Percentiles rank a stretch among this genome's conserved stretches.
Evolutionary conservation across 495 filamentous ascomycete genomes (phyloP).

Genomic region (Bombardia bombarda): DNA sequence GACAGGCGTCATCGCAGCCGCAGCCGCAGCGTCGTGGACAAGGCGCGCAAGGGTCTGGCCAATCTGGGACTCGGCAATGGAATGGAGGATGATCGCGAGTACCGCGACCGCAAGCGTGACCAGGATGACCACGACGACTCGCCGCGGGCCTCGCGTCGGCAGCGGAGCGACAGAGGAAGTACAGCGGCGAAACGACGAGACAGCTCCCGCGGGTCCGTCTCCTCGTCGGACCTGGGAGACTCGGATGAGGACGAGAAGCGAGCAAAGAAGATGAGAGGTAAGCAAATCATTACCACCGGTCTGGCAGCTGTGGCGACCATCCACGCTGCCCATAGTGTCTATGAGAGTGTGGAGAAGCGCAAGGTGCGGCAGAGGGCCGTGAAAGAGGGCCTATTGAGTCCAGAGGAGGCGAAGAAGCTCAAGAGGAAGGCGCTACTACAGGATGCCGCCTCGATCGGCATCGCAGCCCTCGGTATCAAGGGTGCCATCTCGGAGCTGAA

Average conservation of each 20-base stretch:
- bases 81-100: constrained; percentile 34
- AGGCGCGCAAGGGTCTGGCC: constrained; percentile 34
- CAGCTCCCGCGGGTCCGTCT: constrained; percentile 29
- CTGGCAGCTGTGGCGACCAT: constrained; percentile 83
- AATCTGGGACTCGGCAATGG: constrained; percentile 39
- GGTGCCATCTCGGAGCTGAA: constrained; percentile 62
- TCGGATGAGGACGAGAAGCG: constrained; percentile 71
- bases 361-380: constrained; percentile 62
- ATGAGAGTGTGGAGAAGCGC: constrained; percentile 67
- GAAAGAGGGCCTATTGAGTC: constrained; percentile 62
- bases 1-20: constrained; percentile 34
- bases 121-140: constrained; percentile 32
- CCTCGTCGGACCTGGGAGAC: constrained; percentile 53
- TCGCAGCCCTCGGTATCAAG: constrained; percentile 82
- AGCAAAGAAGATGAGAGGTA: constrained; percentile 72
- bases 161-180: constrained; percentile 11
- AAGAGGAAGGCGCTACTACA: constrained; percentile 66
- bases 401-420: constrained; percentile 65
- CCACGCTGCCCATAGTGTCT: constrained; percentile 75
- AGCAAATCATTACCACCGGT: constrained; percentile 75
- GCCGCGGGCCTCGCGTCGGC: constrained; percentile 43
- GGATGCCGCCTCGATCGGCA: constrained; percentile 71
- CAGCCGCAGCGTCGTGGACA: constrained; percentile 42
- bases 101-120: constrained; percentile 24
- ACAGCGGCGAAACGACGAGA: constrained; percentile 11